These are phyloP conservation scores for Erigeron philadelphicus DNA, from an alignment of 140 eudicot species.

Conservation along the genomic window DNA sequence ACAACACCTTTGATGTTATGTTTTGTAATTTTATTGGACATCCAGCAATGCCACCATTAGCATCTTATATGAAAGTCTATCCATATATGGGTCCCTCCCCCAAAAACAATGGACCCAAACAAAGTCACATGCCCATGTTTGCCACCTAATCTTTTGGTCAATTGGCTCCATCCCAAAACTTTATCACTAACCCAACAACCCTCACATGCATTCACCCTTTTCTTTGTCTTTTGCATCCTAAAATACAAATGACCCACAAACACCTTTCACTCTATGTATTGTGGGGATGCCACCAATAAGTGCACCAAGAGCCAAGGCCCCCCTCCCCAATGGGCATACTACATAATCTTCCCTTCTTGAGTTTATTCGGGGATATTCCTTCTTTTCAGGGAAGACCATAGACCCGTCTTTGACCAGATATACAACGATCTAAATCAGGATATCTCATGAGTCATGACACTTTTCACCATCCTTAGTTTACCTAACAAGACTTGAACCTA, in stretches of 20 bases:
- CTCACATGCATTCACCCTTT: constrained; percentile 35
- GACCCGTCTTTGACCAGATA: no score
- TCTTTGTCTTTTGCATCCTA: constrained; percentile 22
- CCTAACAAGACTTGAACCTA: no score
- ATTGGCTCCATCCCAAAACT: constrained; percentile 29
- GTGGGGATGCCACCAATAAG: constrained; percentile 4
- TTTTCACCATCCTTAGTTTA: no score
- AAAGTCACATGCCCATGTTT: constrained; percentile 33
- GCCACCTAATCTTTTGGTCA: constrained; percentile 35
- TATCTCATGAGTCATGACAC: no score
- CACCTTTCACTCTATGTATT: constrained; percentile 24
- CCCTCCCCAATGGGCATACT: no score
- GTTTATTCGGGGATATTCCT: no score
- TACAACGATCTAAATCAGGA: no score
- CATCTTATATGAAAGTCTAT: constrained; percentile 23
- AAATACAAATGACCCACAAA: constrained; percentile 14
- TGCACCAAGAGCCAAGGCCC: constrained; percentile 8
- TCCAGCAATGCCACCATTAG: constrained; percentile 25
- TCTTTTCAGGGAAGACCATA: no score
- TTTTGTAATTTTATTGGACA: constrained; percentile 29
- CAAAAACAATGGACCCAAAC: constrained; percentile 21
- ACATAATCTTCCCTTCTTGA: no score
- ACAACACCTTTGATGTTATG: constrained; percentile 21
- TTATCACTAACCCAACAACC: constrained; percentile 32
- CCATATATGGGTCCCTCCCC: constrained; percentile 34